Base-by-base conservation (phyloP, 2,329 filamentous ascomycete species). In the Aspergillus niger region DNA sequence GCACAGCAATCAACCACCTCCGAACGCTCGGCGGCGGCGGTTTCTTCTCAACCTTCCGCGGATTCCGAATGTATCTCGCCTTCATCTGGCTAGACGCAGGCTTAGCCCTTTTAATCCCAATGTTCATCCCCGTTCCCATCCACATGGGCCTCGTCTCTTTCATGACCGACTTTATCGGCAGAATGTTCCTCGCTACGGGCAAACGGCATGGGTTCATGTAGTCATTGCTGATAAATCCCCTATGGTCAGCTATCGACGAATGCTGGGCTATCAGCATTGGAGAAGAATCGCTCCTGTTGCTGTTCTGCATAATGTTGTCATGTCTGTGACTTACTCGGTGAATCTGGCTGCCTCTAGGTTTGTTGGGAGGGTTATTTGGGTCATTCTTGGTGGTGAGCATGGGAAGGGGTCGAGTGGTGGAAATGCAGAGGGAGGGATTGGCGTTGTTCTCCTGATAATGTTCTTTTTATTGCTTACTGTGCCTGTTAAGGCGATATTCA, bases 171-270 rank as follows among this genome's bases (percentile, higher is more conserved):
- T 81, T 88, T 49, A 62, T 89, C 48, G 81, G 86, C 22, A 82
- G 85, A 50, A 75, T 94, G 20, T 75, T 84, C 22, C 80, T 90
- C 26, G 85, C 89, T 36, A 89, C 89, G 70, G 94, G 62, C 85
- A 86, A 73, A 85, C 92, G 67, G 84, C 86, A 58, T 97, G 92
- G 92, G 90, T 92, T 2, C 92, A 96, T 75, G 88, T 91, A 69
- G 86, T 96, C 73, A 92, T 97, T 72, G 88, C 91, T 1, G 82
- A 86, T 54, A 86, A 87, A 4, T 88, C 84, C 59, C 71, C 81
- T 51, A 83, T 85, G 73, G 79, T 79, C 68, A 91, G 89, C 81
- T 90, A 84, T 77, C 80, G 83, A 69, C 89, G 91, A 60, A 83
- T 96, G 55, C 88, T 90, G n/a, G 78, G 86, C 41, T 85, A 87